Conservation (phyloP, 1,284 basidiomycete species). For the Tilletia setariae region DNA sequence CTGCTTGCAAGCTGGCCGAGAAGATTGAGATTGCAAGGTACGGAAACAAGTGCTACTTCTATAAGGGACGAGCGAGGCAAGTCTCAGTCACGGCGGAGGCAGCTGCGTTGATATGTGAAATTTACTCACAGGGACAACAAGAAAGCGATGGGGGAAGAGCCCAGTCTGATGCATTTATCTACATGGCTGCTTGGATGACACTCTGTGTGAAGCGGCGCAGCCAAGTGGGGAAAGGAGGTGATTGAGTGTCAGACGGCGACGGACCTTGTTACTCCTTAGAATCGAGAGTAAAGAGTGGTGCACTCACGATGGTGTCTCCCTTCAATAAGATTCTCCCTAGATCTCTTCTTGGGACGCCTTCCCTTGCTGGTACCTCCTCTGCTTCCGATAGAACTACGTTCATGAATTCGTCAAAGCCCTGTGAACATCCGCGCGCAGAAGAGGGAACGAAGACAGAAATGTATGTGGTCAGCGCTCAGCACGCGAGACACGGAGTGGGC, state of each 20-base stretch:
- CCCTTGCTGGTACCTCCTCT: constrained; percentile 70
- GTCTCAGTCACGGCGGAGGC: too few relatives aligned
- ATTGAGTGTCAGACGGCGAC: too few relatives aligned
- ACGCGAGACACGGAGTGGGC: not conserved
- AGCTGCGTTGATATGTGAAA: too few relatives aligned
- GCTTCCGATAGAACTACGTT: constrained; percentile 96
- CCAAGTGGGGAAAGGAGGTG: not conserved
- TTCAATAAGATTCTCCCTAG: constrained; percentile 28
- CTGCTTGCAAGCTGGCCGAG: too few relatives aligned
- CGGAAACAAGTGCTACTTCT: too few relatives aligned
- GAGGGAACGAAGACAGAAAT: constrained; percentile 9
- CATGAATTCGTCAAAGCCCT: constrained; percentile 99
- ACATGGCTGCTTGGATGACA: constrained; percentile 13
- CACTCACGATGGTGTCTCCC: constrained; percentile 24
- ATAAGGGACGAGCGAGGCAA: too few relatives aligned
- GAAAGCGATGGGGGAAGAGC: too few relatives aligned
- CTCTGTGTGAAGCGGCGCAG: not conserved
- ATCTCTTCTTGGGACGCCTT: not conserved
- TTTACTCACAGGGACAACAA: too few relatives aligned
- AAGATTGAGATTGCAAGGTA: too few relatives aligned
- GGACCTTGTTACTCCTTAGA: not conserved
- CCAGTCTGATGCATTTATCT: not conserved
- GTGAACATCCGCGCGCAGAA: constrained; percentile 12
- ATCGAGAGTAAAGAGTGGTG: not conserved
- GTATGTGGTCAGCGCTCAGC: not conserved